Conservation (phyloP, 108 stramenopile species). For the Cyclostephanos tholiformis region DNA sequence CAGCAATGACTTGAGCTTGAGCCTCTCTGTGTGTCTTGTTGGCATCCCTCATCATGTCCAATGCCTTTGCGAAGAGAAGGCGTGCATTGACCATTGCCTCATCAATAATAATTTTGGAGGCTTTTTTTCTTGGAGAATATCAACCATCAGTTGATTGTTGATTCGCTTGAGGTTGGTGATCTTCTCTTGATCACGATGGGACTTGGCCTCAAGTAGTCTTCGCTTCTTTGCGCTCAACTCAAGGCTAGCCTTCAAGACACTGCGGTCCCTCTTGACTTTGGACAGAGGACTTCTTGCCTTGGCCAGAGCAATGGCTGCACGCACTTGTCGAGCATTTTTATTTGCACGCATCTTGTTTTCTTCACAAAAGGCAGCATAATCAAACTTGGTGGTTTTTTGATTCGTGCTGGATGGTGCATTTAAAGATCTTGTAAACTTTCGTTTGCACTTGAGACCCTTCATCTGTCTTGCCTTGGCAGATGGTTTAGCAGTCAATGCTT, state of each 20-base stretch:
- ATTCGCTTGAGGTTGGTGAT: neutral
- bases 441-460: neutral
- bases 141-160: neutral
- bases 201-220: neutral
- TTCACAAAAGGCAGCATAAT: neutral
- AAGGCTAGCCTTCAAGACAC: neutral
- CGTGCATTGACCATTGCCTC: too few relatives aligned
- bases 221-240: neutral
- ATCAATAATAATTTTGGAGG: too few relatives aligned
- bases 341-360: neutral
- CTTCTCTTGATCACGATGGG: neutral
- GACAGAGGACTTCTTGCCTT: constrained; percentile 3
- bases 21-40: too few relatives aligned
- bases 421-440: neutral
- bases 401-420: neutral
- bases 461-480: constrained; percentile 1
- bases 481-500: neutral
- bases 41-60: too few relatives aligned
- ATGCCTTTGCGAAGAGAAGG: too few relatives aligned
- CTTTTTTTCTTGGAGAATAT: neutral
- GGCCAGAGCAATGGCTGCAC: neutral
- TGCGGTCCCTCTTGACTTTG: neutral
- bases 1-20: too few relatives aligned
- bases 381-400: neutral
- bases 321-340: neutral